Evolutionary conservation across 306 rosid genomes (phyloP), one percentile per base, ranked within the genome.

Genomic region (Pyrus communis): DNA sequence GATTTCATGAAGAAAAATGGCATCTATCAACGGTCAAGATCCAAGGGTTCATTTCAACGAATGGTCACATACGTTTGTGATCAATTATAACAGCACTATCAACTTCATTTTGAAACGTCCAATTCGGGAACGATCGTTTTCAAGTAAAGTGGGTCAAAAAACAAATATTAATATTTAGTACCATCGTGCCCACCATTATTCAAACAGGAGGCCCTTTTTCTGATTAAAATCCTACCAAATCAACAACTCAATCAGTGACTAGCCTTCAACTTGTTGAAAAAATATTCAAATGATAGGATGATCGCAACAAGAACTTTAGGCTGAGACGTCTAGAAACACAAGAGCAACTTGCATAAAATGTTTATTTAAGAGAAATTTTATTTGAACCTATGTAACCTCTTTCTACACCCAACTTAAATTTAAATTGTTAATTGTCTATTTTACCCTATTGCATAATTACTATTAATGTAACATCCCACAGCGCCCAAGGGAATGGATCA

Each of bases 401-500:
- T 31, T 31, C 1, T 31, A 31, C 35, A 4, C 1, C 1, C 0
- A 31, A 31, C 1, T 31, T 31, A 31, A 31, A 31, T 31, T 31
- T 31, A 4, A 31, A 31, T 4, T 31, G 35, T 31, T 31, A 4
- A 31, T 31, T 31, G 6, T 31, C 5, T 31, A 31, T 0, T 31
- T 31, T 31, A 31, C 6, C 6, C 4, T 0, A 31, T 31, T 31
- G 35, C 35, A 31, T 31, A 31, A 31, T 31, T 31, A 31, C 6
- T 31, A 31, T 31, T 25, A 25, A 25, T 25, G 27, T 25, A 25
- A 25, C 27, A 25, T 25, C 27, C 27, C 27, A 25, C 27, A 25
- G 2, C 0, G 27, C 27, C 27, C 27, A 25, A 2, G 2, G 27
- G 0, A 25, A 2, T 25, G 0, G 27, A 25, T 25, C 2, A 0